These are phyloP conservation scores for Aspergillus bertholletiae DNA, from an alignment of 495 filamentous ascomycete genomes.

Conservation along the genomic window DNA sequence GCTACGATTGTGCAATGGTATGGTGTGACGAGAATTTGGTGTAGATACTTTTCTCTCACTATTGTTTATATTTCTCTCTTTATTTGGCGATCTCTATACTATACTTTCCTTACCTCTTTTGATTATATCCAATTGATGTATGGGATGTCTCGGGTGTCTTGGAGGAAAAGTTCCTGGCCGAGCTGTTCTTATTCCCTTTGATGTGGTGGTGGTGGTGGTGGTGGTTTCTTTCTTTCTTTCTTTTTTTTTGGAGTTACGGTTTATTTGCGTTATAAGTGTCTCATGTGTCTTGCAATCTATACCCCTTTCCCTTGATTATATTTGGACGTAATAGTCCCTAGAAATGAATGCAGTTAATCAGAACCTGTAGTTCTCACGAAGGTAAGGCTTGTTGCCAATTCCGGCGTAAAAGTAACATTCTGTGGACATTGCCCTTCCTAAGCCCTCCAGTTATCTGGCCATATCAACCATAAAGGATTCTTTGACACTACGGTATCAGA, in stretches of 20 bases:
- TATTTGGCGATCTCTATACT: neutral
- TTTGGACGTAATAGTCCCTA: neutral
- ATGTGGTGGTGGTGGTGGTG: too few species aligned
- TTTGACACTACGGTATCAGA: too few species aligned
- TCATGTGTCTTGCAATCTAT: neutral
- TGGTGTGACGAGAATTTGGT: neutral
- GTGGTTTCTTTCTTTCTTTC: too few species aligned
- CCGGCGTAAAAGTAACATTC: too few species aligned
- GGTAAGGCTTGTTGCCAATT: too few species aligned
- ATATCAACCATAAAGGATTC: too few species aligned
- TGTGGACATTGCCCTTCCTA: too few species aligned
- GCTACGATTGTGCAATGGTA: neutral
- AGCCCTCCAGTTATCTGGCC: too few species aligned
- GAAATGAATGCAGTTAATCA: neutral
- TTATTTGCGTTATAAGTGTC: neutral
- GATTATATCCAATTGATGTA: neutral
- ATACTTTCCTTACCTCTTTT: neutral
- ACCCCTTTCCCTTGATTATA: neutral
- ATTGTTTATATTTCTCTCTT: neutral
- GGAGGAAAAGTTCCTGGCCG: constrained; percentile 3
- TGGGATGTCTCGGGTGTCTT: neutral
- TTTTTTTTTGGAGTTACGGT: neutral
- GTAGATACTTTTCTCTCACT: neutral
- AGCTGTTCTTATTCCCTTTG: neutral
- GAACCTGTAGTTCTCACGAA: too few species aligned